Base-by-base conservation (phyloP, 805 yeast species). In the Candida sonorensis region DNA sequence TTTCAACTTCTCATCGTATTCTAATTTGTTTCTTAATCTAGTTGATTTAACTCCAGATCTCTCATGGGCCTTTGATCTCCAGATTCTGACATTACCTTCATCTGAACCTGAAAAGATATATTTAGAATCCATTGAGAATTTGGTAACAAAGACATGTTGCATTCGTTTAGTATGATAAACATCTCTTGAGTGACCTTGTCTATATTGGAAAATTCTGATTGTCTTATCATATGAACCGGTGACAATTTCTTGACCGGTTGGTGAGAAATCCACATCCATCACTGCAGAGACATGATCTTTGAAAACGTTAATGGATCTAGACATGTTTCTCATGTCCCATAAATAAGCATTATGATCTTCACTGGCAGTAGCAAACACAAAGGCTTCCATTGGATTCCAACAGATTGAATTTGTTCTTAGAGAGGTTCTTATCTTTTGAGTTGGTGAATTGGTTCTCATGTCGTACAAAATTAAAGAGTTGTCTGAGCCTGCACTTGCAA, bases 301-400 rank as follows among this genome's bases (percentile, higher is more conserved):
- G 61, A 72, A 85, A 10, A 94, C 86, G 44, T 87, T 88, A 31
- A 81, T 57, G 1, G 97, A 80, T 35, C 84, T 69, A 27, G 69
- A 68, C 74, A 94, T 67, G 51, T 88, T 84, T 55, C 99, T 71
- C 97, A 94, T 90, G 61, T 92, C 99, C 76, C 95, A 94, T 34
- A 82, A 69, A 57, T 92, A 92, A 8, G 81, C 78, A 55, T 92
- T 92, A 59, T 90, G 97, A 63, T 92, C 97, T 61, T 92, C 99
- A 51, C 77, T 76, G 3, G 86, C 97, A 25, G 84, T 76, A 12
- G 88, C 97, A 62, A 92, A 90, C 52, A 82, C 77, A 62, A 75
- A 92, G 2, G 97, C 95, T 59, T 92, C 97, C 81, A 92, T 84
- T 4, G 99, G 99, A 60, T 92, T 92, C 97, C 97, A 92, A 35